Percentiles rank a stretch among this genome's conserved stretches.
Conservation (phyloP, 495 filamentous ascomycete species). For the Aspergillus wentii region DNA sequence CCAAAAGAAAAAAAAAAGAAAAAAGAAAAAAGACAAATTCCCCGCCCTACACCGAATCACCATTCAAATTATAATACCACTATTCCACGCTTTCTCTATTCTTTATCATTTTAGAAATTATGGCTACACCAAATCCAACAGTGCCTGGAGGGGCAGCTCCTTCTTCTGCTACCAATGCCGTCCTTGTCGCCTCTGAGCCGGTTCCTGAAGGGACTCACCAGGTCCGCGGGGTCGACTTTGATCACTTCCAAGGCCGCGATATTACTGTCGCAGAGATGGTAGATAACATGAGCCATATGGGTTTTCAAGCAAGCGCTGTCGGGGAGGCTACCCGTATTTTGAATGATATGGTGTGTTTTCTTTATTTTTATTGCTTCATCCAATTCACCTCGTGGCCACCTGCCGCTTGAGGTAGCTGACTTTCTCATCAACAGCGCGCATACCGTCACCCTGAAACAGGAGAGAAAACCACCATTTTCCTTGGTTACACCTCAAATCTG, state of each 20-base stretch:
- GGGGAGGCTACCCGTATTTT: slow-evolving; percentile 82
- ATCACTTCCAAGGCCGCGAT: slow-evolving; percentile 62
- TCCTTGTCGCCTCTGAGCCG: slow-evolving; percentile 81
- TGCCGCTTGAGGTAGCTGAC: too few species aligned
- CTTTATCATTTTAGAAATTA: slow-evolving; percentile 1
- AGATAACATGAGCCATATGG: slow-evolving; percentile 76
- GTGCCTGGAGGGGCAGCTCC: slow-evolving; percentile 40
- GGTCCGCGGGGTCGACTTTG: slow-evolving; percentile 88
- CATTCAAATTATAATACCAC: too few species aligned
- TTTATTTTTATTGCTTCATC: background rate
- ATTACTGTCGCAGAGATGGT: slow-evolving; percentile 84
- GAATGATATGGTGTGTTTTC: slow-evolving; percentile 77
- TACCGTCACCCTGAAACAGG: slow-evolving; percentile 71
- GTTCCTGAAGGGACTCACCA: slow-evolving; percentile 67
- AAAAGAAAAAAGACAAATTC: too few species aligned
- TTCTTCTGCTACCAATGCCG: slow-evolving; percentile 68
- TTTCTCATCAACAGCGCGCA: slow-evolving; percentile 57
- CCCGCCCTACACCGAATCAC: too few species aligned
- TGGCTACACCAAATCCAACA: background rate
- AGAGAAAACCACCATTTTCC: slow-evolving; percentile 82
- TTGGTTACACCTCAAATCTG: slow-evolving; percentile 94
- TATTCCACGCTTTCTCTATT: background rate
- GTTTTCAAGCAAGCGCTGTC: slow-evolving; percentile 87
- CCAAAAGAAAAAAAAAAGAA: slow-evolving; percentile 4
- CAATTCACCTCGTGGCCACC: background rate